A percentile compares a stretch with the other conserved stretches of the same genome.
Evolutionary conservation across 2,329 filamentous ascomycete genomes (phyloP).

Genomic region (Fusarium staphyleae): DNA sequence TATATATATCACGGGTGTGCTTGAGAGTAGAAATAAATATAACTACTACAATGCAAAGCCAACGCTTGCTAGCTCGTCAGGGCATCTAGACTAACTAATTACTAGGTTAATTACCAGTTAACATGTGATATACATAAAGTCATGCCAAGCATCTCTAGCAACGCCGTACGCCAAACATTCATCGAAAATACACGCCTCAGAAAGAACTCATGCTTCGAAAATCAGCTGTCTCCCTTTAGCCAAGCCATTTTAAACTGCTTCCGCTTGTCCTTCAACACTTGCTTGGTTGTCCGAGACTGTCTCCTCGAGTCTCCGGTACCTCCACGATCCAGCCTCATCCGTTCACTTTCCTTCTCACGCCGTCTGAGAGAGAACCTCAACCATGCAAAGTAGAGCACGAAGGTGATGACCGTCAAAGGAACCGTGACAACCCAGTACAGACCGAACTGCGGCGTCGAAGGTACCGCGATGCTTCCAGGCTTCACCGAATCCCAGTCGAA

Average conservation of each 20-base stretch:
- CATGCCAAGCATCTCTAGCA: too few species aligned
- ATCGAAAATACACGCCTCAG: too few species aligned
- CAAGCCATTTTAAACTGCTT: conserved; percentile 20
- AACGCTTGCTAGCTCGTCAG: too few species aligned
- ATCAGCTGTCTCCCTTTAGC: conserved; percentile 21
- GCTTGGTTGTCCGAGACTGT: conserved; percentile 17
- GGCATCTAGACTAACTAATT: too few species aligned
- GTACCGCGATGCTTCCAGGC: conserved; percentile 41
- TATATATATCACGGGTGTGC: too few species aligned
- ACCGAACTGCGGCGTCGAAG: conserved; percentile 46
- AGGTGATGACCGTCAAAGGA: conserved; percentile 48
- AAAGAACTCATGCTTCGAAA: conserved; percentile 12
- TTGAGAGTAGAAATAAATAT: too few species aligned
- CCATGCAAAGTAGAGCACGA: conserved; percentile 47
- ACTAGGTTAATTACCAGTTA: too few species aligned
- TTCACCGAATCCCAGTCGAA: conserved; percentile 46
- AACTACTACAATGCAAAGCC: too few species aligned
- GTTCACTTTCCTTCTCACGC: conserved; percentile 21
- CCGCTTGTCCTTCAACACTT: conserved; percentile 23
- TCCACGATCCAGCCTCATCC: conserved; percentile 24
- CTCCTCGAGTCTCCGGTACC: conserved; percentile 20
- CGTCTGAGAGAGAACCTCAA: conserved; percentile 43
- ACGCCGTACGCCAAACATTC: too few species aligned
- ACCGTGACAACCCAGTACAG: conserved; percentile 53
- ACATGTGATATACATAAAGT: too few species aligned